A percentile compares a stretch with the other conserved stretches of the same genome.
Evolutionary conservation across 2,329 filamentous ascomycete species (phyloP).

Genomic region (Aspergillus sp.): DNA sequence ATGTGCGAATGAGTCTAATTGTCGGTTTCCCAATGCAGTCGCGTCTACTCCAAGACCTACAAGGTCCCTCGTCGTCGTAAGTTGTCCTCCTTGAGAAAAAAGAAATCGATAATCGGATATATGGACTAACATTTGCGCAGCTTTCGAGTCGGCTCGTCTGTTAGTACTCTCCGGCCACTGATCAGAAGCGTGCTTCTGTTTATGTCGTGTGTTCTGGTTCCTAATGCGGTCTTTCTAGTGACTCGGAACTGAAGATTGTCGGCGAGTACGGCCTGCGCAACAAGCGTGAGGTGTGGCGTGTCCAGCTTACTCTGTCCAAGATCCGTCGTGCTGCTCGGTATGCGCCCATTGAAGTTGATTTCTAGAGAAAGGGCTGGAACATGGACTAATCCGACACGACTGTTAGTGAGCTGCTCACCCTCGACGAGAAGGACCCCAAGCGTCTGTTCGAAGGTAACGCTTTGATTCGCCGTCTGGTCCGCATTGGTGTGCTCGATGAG

Average conservation of each 20-base stretch:
- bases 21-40: slow-evolving; percentile 38
- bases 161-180: slow-evolving; percentile 95
- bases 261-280: slow-evolving; percentile 99
- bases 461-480: slow-evolving; percentile 99
- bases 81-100: slow-evolving; percentile 35
- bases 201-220: slow-evolving; percentile 78
- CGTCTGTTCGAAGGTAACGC: slow-evolving; percentile 99
- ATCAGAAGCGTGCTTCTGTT: slow-evolving; percentile 96
- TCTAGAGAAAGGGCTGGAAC: not conserved
- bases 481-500: slow-evolving; percentile 99
- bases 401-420: slow-evolving; percentile 93
- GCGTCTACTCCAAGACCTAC: slow-evolving; percentile 98
- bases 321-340: slow-evolving; percentile 99
- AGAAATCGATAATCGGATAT: slow-evolving; percentile 3
- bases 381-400: slow-evolving; percentile 12
- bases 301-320: slow-evolving; percentile 99
- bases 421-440: slow-evolving; percentile 99
- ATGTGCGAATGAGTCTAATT: slow-evolving; percentile 44
- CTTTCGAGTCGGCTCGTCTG: slow-evolving; percentile 99
- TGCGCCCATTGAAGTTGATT: slow-evolving; percentile 35
- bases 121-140: slow-evolving; percentile 50
- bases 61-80: slow-evolving; percentile 91
- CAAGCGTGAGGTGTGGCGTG: slow-evolving; percentile 99
- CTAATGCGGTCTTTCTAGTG: slow-evolving; percentile 78
- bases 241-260: slow-evolving; percentile 99